phyloP scores from a whole-genome alignment of 352 stramenopile genomes.

The Peronospora destructor region DNA sequence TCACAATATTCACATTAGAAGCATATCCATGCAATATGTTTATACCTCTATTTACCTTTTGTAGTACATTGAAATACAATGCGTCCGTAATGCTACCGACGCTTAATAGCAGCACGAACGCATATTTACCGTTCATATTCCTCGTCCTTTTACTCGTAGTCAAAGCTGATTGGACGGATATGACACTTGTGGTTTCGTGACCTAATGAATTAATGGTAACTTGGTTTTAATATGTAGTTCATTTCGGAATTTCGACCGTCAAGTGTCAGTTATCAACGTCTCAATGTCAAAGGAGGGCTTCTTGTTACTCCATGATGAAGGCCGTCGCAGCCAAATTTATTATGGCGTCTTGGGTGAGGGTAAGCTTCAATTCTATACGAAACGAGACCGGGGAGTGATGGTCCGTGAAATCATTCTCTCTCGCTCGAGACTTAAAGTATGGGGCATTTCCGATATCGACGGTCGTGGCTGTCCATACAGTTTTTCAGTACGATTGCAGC shows the following conservation, averaged over 20 bases:
- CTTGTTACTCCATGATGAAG: constrained; percentile 64
- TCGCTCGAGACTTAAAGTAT: constrained; percentile 70
- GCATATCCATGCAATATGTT: no score
- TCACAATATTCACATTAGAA: no score
- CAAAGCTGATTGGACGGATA: constrained; percentile 10
- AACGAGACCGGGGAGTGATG: constrained; percentile 54
- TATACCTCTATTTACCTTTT: constrained; percentile 41
- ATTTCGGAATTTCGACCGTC: background rate
- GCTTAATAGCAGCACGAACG: constrained; percentile 17
- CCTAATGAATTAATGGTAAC: constrained; percentile 3
- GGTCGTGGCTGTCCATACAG: constrained; percentile 66
- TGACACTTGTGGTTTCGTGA: constrained; percentile 12
- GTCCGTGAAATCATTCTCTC: constrained; percentile 61
- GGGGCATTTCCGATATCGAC: constrained; percentile 61
- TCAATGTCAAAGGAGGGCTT: constrained; percentile 83
- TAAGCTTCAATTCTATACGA: constrained; percentile 64
- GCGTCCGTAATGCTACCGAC: constrained; percentile 17
- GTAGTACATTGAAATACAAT: constrained; percentile 58
- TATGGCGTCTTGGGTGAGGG: constrained; percentile 77
- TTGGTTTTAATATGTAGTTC: background rate
- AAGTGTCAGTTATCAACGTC: background rate
- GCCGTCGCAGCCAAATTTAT: constrained; percentile 57
- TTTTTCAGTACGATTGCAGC: constrained; percentile 67
- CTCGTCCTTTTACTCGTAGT: constrained; percentile 4
- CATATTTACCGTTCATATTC: background rate